Percentiles rank a stretch among this genome's conserved stretches.
Conservation (phyloP, 768 basidiomycete genomes). For the Suillus sp. region DNA sequence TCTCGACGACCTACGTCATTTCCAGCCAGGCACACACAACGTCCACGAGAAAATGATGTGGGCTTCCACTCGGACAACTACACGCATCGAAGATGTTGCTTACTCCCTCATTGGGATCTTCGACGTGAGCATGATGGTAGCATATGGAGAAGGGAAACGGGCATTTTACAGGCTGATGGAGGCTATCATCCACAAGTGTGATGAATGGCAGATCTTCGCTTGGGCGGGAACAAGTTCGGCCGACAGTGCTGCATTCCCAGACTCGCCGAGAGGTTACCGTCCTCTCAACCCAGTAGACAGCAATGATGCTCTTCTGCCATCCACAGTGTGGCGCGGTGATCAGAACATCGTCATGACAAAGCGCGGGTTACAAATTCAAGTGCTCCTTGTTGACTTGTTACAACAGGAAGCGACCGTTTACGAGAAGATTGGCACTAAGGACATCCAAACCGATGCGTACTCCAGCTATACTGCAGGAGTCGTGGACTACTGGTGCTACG, state of each 20-base stretch:
- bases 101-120: conserved; percentile 37
- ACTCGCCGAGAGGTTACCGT: conserved; percentile 34
- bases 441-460: conserved; percentile 17
- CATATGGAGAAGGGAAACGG: conserved; percentile 37
- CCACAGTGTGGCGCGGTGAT: conserved; percentile 27
- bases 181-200: conserved; percentile 28
- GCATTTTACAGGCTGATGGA: conserved; percentile 35
- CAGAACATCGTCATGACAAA: conserved; percentile 34
- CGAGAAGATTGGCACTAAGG: conserved; percentile 17
- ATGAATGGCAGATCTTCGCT: conserved; percentile 37
- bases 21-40: conserved; percentile 28
- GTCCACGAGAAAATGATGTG: conserved; percentile 35
- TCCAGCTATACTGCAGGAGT: conserved; percentile 29
- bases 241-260: conserved; percentile 32
- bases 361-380: conserved; percentile 31
- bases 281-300: conserved; percentile 16
- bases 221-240: conserved; percentile 31
- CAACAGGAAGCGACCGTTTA: conserved; percentile 20
- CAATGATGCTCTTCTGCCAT: neutral
- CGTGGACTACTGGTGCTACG: conserved; percentile 37
- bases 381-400: conserved; percentile 27
- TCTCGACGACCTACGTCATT: conserved; percentile 24
- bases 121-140: conserved; percentile 35
- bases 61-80: conserved; percentile 38
- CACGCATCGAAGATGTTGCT: conserved; percentile 35